phyloP scores from a whole-genome alignment of 2,329 filamentous ascomycete genomes.

The Sporothrix luriei region DNA sequence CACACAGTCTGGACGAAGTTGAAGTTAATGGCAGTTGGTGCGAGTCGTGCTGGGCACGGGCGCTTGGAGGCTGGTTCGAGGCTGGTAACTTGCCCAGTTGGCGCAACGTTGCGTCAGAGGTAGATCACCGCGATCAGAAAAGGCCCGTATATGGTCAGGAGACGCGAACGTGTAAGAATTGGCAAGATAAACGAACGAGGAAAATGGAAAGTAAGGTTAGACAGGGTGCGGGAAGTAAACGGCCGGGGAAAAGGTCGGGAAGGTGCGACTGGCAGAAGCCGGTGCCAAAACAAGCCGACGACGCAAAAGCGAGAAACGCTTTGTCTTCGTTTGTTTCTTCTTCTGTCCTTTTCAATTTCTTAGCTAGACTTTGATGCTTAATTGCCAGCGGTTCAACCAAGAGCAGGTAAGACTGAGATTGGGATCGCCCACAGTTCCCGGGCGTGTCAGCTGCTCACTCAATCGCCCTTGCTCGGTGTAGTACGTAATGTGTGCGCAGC shows the following conservation, averaged over 20 bases:
- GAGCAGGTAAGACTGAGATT: constrained; percentile 17
- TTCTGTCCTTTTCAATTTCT: background rate
- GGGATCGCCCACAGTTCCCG: constrained; percentile 20
- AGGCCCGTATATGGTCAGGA: background rate
- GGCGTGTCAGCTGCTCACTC: constrained; percentile 4
- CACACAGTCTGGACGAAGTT: background rate
- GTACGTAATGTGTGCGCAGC: background rate
- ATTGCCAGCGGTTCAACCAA: background rate
- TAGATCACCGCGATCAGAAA: constrained; percentile 14
- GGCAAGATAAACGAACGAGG: background rate
- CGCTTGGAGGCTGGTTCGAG: background rate
- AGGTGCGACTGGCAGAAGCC: constrained; percentile 18
- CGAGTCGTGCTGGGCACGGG: constrained; percentile 8
- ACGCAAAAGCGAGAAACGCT: constrained; percentile 1
- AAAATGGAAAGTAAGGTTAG: background rate
- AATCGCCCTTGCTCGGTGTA: constrained; percentile 4
- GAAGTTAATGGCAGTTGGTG: background rate
- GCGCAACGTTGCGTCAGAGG: constrained; percentile 37
- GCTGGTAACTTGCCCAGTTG: background rate
- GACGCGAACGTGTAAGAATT: background rate
- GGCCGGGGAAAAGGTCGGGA: background rate
- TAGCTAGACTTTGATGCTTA: background rate
- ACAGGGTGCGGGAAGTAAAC: background rate
- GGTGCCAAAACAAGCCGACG: background rate
- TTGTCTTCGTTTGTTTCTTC: constrained; percentile 3